Percentiles rank a stretch among this genome's conserved stretches.
phyloP scores from a whole-genome alignment of 306 rosid genomes.

The Hippophae gyantsensis region DNA sequence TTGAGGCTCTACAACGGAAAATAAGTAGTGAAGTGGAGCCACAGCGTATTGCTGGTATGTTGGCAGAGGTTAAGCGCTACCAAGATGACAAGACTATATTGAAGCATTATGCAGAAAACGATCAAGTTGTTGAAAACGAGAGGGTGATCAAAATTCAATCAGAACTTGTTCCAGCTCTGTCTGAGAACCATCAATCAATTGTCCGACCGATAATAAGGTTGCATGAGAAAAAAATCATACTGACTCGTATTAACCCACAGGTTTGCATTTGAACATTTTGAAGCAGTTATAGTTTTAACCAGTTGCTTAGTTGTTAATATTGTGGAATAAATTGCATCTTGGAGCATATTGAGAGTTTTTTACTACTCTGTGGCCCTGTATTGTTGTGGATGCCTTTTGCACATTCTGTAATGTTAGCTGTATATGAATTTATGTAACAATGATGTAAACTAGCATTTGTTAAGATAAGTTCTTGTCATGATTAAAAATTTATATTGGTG shows the following conservation, averaged over 20 bases:
- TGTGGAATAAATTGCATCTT: not conserved
- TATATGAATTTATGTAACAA: not conserved
- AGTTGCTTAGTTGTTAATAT: conserved; percentile 9
- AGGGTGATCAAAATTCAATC: conserved; percentile 75
- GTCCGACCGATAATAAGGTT: conserved; percentile 79
- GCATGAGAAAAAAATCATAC: conserved; percentile 75
- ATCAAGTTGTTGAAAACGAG: conserved; percentile 82
- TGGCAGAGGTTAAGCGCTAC: conserved; percentile 82
- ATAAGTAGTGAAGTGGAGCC: conserved; percentile 66
- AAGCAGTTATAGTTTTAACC: conserved; percentile 10
- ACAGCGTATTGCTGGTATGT: conserved; percentile 79
- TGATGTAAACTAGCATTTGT: conserved; percentile 6
- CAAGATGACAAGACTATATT: conserved; percentile 75
- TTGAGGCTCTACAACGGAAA: conserved; percentile 89
- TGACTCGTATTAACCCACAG: conserved; percentile 97
- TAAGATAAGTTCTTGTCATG: conserved; percentile 14
- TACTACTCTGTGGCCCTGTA: not conserved
- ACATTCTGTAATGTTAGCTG: conserved; percentile 7
- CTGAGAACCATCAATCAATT: conserved; percentile 68
- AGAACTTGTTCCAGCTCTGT: conserved; percentile 77
- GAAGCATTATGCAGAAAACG: conserved; percentile 92
- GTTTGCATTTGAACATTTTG: conserved; percentile 25
- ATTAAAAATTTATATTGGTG: conserved; percentile 10
- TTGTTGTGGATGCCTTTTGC: not conserved
- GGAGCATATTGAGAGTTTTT: not conserved